Conservation (phyloP, 1,139 yeast genomes). For the Pneumocystis sp. region DNA sequence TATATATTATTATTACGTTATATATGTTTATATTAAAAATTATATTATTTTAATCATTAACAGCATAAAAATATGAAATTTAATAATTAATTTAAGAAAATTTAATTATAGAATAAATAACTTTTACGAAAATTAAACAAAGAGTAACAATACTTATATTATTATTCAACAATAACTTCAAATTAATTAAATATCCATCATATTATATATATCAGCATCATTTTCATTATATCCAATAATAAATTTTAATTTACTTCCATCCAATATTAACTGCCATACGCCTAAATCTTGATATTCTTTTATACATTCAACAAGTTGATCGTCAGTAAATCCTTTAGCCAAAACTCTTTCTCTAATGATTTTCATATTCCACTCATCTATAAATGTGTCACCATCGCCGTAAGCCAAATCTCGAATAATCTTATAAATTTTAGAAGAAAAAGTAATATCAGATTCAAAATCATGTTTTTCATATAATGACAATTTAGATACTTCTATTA, state of each 20-base stretch:
- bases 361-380: slow-evolving; percentile 38
- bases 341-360: slow-evolving; percentile 54
- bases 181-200: background rate
- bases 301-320: slow-evolving; percentile 62
- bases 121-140: background rate
- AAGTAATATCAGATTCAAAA: slow-evolving; percentile 30
- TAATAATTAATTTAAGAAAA: too few species aligned
- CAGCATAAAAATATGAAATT: too few species aligned
- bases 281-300: slow-evolving; percentile 57
- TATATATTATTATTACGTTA: too few species aligned
- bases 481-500: slow-evolving; percentile 71
- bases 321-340: slow-evolving; percentile 71
- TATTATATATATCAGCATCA: background rate
- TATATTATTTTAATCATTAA: too few species aligned
- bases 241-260: slow-evolving; percentile 14
- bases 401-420: slow-evolving; percentile 40
- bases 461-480: slow-evolving; percentile 46
- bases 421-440: slow-evolving; percentile 46
- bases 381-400: slow-evolving; percentile 31
- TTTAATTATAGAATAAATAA: background rate
- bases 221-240: slow-evolving; percentile 12
- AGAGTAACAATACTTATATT: too few species aligned
- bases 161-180: background rate
- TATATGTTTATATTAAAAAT: too few species aligned
- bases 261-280: slow-evolving; percentile 60